phyloP scores from a whole-genome alignment of 2,329 filamentous ascomycete genomes.

The Colletotrichum gloeosporioides region DNA sequence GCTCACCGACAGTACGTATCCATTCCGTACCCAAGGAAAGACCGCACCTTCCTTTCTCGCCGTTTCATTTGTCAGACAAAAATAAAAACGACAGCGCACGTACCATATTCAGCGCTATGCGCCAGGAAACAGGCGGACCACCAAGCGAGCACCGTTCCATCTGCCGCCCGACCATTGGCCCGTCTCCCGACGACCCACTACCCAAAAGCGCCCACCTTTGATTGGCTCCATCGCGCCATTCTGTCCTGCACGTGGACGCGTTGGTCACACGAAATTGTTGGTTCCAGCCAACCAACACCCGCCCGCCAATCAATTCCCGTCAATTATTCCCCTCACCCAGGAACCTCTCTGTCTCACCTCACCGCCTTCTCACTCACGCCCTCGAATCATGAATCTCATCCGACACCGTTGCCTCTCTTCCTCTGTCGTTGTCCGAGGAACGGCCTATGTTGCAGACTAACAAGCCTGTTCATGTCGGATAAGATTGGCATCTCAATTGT shows the following conservation, averaged over 20 bases:
- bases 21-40: background rate
- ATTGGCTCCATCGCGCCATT: background rate
- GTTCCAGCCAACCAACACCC: background rate
- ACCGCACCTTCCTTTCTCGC: background rate
- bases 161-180: background rate
- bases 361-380: background rate
- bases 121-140: background rate
- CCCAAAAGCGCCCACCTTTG: background rate
- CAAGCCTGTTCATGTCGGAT: too few relatives aligned
- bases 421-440: too few relatives aligned
- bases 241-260: background rate
- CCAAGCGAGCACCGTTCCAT: background rate
- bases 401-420: background rate
- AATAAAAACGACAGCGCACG: background rate
- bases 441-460: too few relatives aligned
- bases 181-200: background rate
- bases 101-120: background rate
- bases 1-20: background rate
- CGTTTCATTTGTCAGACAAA: background rate
- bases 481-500: too few relatives aligned
- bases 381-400: background rate
- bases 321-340: background rate
- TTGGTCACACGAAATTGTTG: background rate
- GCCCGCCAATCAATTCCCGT: background rate
- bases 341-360: background rate